Evolutionary conservation across 1,284 basidiomycete species (phyloP).

Genomic region (Leccinum cinnamomeum): DNA sequence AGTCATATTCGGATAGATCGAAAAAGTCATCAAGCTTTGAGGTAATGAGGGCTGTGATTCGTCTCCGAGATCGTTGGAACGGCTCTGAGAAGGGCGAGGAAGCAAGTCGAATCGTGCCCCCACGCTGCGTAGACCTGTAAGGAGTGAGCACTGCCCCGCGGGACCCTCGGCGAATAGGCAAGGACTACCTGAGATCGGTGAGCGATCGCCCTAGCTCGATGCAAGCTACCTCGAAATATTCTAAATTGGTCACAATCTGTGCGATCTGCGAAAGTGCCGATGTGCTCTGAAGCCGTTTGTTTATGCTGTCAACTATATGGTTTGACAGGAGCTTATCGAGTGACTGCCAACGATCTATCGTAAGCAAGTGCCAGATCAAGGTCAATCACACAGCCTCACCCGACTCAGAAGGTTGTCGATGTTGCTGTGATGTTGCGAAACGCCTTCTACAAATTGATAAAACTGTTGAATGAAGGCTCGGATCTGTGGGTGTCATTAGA

Average conservation of each 20-base stretch:
- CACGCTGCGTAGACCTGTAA: conserved; percentile 74
- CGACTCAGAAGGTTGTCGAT: conserved; percentile 91
- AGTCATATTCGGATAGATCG: conserved; percentile 92
- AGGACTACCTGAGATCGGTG: conserved; percentile 68
- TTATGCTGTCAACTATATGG: conserved; percentile 81
- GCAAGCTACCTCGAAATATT: conserved; percentile 90
- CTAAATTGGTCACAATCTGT: conserved; percentile 91
- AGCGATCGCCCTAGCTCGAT: conserved; percentile 85
- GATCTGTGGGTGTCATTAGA: conserved; percentile 51
- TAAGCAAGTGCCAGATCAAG: conserved; percentile 4
- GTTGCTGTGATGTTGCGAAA: conserved; percentile 87
- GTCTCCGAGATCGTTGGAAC: conserved; percentile 67
- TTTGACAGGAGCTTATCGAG: conserved; percentile 84
- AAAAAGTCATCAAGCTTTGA: conserved; percentile 98
- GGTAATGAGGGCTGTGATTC: conserved; percentile 82
- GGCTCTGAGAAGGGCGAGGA: conserved; percentile 69
- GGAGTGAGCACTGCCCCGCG: neutral
- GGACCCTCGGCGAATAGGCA: conserved; percentile 13
- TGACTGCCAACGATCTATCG: conserved; percentile 51
- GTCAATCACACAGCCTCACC: conserved; percentile 44
- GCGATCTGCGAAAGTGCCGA: conserved; percentile 91
- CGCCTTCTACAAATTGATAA: conserved; percentile 95
- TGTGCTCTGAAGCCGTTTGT: conserved; percentile 67
- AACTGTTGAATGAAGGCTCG: conserved; percentile 94
- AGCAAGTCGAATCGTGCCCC: conserved; percentile 77